Base-by-base conservation (phyloP, 1,284 basidiomycete genomes). In the Ceratobasidium sp. region DNA sequence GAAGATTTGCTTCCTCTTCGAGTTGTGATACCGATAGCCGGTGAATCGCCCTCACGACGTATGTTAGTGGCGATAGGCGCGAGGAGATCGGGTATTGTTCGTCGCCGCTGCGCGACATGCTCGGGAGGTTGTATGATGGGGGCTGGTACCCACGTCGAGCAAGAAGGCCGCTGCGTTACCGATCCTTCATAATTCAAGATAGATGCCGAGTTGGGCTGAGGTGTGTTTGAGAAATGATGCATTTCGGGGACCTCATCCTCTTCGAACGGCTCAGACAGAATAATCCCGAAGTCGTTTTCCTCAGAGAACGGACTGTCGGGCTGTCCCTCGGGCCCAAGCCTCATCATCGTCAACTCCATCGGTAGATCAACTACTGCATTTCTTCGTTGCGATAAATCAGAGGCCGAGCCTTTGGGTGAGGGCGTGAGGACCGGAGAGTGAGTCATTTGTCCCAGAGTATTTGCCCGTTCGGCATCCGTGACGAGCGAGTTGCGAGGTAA, bases 241-340 rank as follows among this genome's bases (percentile, higher is more conserved):
- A n/a, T n/a, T n/a, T n/a, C n/a, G n/a, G n/a, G n/a, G n/a, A n/a
- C n/a, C n/a, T 50, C 50, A 21, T 67, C 62, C 14, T 56, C 62
- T 7, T 67, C 41, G 44, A 56, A 67, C 8, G 62, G 52, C 14
- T 67, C 62, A 1, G 62, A 67, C 2, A 67, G 39, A 29, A 67
- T 27, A n/a, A 67, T 67, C 41, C 62, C 62, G 30, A 67, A 67
- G 25, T 67, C 62, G 27, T 67, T 67, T 33, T 67, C 62, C 36
- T 67, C 62, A n/a, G 41, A 46, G 25, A 67, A 56, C n/a, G 62
- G 62, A n/a, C 62, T 67, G n/a, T 47, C 52, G n/a, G 39, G 16
- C 56, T 52, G 23, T 29, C 52, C 23, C 29, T 56, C 62, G 36
- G 53, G 29, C 7, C 53, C 52, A 23, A 39, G 16, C 11, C 33